Evolutionary conservation across 176 grass and related monocot species (phyloP), one percentile per base, ranked within the genome.

Genomic region (Poa pratensis): DNA sequence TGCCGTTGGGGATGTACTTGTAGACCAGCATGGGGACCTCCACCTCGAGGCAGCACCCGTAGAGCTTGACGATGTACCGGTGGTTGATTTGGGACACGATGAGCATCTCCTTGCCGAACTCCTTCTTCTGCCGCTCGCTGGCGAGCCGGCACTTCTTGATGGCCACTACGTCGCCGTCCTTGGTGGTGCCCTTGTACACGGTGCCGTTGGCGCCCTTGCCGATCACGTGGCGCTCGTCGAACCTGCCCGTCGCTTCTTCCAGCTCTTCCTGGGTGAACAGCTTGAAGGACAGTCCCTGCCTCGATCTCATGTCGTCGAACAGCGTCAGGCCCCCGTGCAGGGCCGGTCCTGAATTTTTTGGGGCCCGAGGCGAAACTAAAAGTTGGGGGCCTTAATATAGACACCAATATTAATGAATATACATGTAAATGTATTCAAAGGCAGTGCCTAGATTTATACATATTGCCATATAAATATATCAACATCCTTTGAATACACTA

Each of bases 81-180:
- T 94, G 92, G 51, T 94, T 94, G 60, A 94, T 80, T 84, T 95
- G 83, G 5, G 93, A 95, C 15, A 95, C 86, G 86, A 95, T 95
- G 15, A 93, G 88, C 82, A 90, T 93, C 86, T 95, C 93, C 81
- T 86, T 90, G 37, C 90, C 90, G 71, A 95, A 95, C 84, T 95
- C 83, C 78, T 95, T 90, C 88, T 88, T 80, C 83, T 92, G 90
- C 23, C 90, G 58, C 90, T 95, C 93, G 82, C 22, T 89, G 26
- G 83, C 63, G 4, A 88, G 65, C 28, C 87, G 64, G 80, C 88
- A 89, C 57, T 15, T 57, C 86, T 93, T 93, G 62, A 90, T 95
- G 23, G 86, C 90, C 8, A 90, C 90, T 22, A 84, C 5, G 0
- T 59, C n/a, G 48, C 57, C 64, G 89, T 87, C 75, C 51, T 45